Evolutionary conservation across 768 basidiomycete species (phyloP), one percentile per base, ranked within the genome.

Genomic region (Pulveroboletus sp.): DNA sequence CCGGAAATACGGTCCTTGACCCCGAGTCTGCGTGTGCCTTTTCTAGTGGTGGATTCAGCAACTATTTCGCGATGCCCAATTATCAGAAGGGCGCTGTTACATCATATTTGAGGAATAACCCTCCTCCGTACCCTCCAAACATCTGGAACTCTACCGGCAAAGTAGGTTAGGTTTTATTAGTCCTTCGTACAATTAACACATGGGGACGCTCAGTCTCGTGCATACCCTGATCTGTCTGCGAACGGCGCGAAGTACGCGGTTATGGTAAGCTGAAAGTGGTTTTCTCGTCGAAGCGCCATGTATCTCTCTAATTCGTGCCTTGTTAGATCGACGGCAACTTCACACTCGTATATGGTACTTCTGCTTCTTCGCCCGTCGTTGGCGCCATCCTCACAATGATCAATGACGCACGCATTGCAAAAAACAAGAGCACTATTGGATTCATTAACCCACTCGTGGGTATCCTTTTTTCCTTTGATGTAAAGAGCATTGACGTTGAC

Each of bases 341-440:
- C 40, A 57, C 34, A 1, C 71, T 63, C 2, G 69, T 77, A 2
- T 77, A 71, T 33, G 79, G 80, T 13, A 84, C 82, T 11, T 81
- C 78, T 37, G 81, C 82, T 13, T 68, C 76, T 47, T 61, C 79
- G 14, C 85, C 85, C 1, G 82, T 83, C 50, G 73, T 82, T n/a
- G 85, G 80, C 14, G 76, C 73, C n/a, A 69, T 86, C 20, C 71
- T 86, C 49, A 55, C 84, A 10, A 72, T 84, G 50, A 63, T 86
- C 35, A 85, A 85, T 47, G 84, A 86, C 58, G 77, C 73, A 39
- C 79, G 78, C 19, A 63, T 86, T 20, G 67, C 76, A 0, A 40
- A 51, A 8, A 70, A 73, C 33, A 75, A 78, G 57, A 42, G 68
- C 2, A 60, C 81, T 1, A 67, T 86, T 20, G 85, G 82, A 2